phyloP scores from a whole-genome alignment of 2,329 filamentous ascomycete species.

The Pezicula neosporulosa region DNA sequence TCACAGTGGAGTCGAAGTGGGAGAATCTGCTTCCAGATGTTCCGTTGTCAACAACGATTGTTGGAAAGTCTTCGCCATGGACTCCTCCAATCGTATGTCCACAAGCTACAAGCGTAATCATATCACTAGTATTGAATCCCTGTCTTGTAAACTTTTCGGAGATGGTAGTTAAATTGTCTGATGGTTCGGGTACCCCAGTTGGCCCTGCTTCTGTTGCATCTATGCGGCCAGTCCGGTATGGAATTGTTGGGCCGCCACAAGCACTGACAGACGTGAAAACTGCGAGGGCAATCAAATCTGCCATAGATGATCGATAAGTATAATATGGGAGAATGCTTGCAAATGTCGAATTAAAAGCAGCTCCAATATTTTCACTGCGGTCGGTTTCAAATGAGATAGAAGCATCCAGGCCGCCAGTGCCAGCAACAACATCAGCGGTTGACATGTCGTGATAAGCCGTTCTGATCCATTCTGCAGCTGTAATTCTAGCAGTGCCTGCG shows the following conservation, averaged over 20 bases:
- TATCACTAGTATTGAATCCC: constrained; percentile 51
- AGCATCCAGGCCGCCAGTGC: constrained; percentile 51
- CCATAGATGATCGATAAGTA: constrained; percentile 44
- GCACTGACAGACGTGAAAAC: constrained; percentile 54
- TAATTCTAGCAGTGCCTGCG: background rate
- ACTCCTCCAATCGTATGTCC: constrained; percentile 58
- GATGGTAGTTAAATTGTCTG: constrained; percentile 48
- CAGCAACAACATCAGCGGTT: constrained; percentile 42
- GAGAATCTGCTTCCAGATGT: constrained; percentile 35
- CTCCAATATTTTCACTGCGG: constrained; percentile 50
- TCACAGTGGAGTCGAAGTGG: constrained; percentile 41
- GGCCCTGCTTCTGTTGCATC: constrained; percentile 46
- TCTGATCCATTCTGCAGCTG: constrained; percentile 23
- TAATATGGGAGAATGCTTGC: constrained; percentile 48
- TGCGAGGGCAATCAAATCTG: constrained; percentile 53
- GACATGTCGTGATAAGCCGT: constrained; percentile 58
- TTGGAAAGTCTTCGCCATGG: constrained; percentile 45
- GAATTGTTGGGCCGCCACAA: constrained; percentile 52
- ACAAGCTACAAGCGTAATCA: constrained; percentile 56
- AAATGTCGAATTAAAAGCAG: constrained; percentile 42
- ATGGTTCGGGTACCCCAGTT: constrained; percentile 49
- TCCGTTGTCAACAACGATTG: constrained; percentile 43
- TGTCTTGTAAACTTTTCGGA: constrained; percentile 49
- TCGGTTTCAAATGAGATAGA: constrained; percentile 55
- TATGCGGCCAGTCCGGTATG: constrained; percentile 45